Conservation (phyloP, 352 stramenopile species). For the Phytopythium ostracodes region DNA sequence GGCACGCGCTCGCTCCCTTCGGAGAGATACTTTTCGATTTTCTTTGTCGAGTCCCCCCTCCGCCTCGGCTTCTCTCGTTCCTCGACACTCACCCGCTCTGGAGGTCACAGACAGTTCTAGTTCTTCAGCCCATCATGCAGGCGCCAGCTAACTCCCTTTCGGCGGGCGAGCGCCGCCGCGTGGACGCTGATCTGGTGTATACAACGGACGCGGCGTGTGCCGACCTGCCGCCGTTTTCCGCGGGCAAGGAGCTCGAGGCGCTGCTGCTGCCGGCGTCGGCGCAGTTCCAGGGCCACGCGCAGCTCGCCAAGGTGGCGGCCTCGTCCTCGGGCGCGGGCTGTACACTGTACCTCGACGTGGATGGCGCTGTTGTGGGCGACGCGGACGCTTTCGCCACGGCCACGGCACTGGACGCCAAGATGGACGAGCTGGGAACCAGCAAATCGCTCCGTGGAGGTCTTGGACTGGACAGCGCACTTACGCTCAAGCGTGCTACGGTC, state of each 20-base stretch:
- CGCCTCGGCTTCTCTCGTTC: too few species aligned
- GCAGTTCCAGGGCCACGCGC: conserved; percentile 30
- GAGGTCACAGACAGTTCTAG: too few species aligned
- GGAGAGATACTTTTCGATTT: conserved; percentile 5
- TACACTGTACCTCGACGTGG: conserved; percentile 29
- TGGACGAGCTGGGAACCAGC: conserved; percentile 16
- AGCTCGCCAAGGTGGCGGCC: conserved; percentile 28
- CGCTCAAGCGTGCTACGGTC: conserved; percentile 6
- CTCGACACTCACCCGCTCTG: background rate
- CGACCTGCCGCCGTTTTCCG: conserved; percentile 15
- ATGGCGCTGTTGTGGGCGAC: conserved; percentile 13
- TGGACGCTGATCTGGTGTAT: conserved; percentile 33
- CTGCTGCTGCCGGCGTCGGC: conserved; percentile 16
- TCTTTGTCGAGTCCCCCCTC: conserved; percentile 3
- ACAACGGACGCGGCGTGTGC: conserved; percentile 18
- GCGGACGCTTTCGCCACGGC: conserved; percentile 17
- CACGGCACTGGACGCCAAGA: conserved; percentile 17
- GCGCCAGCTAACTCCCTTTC: background rate
- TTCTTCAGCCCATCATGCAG: background rate
- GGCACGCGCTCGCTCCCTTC: background rate
- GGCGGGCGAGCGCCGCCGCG: conserved; percentile 4
- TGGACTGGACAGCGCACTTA: background rate
- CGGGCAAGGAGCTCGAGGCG: conserved; percentile 17
- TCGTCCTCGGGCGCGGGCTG: conserved; percentile 20
- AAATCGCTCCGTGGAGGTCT: conserved; percentile 11